Percentiles rank a stretch among this genome's conserved stretches.
Evolutionary conservation across 1,139 yeast species (phyloP).

Genomic region (Geotrichum reessii): DNA sequence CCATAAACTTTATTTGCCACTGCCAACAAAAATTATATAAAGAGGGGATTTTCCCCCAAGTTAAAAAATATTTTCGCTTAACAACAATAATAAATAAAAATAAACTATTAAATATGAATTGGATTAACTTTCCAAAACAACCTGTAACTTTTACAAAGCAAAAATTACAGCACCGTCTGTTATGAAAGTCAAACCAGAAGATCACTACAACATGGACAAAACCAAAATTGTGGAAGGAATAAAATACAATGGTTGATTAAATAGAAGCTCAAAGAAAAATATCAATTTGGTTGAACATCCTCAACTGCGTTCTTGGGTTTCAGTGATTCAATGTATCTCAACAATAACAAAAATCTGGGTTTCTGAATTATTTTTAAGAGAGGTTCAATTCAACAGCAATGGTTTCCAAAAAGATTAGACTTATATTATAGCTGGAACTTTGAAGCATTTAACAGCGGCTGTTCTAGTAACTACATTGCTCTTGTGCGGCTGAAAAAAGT

Average conservation of each 20-base stretch:
- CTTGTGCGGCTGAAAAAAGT: too few relatives aligned
- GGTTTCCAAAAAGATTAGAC: neutral
- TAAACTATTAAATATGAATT: too few relatives aligned
- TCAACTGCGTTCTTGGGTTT: neutral
- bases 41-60: too few relatives aligned
- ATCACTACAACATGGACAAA: neutral
- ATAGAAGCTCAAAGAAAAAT: neutral
- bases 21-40: too few relatives aligned
- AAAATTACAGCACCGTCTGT: too few relatives aligned
- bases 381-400: neutral
- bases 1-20: too few relatives aligned
- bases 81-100: too few relatives aligned
- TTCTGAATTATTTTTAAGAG: neutral
- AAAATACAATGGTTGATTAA: neutral
- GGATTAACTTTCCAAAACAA: too few relatives aligned
- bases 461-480: too few relatives aligned
- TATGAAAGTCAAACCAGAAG: neutral
- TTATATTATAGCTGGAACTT: neutral
- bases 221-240: neutral
- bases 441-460: too few relatives aligned
- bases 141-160: too few relatives aligned
- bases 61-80: too few relatives aligned
- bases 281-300: neutral
- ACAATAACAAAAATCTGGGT: neutral
- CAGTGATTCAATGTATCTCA: neutral